A percentile compares a stretch with the other conserved stretches of the same genome.
Evolutionary conservation across 2,329 filamentous ascomycete species (phyloP).

Genomic region (Metarhizium album): DNA sequence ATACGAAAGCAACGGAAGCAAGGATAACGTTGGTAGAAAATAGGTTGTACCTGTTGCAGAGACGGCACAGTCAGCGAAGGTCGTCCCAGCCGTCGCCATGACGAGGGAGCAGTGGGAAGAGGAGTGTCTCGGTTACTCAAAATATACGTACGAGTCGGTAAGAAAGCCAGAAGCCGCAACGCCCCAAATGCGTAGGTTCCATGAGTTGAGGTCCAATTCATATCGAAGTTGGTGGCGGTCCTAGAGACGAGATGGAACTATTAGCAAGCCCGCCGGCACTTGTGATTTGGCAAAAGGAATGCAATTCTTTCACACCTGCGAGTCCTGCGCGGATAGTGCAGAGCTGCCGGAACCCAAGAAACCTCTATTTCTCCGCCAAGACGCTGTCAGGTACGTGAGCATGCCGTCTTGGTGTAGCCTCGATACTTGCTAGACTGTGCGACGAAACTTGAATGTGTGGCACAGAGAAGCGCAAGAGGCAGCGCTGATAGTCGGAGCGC

Average conservation of each 20-base stretch:
- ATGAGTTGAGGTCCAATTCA: constrained; percentile 42
- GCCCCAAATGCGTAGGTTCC: constrained; percentile 44
- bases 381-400: constrained; percentile 18
- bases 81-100: not conserved
- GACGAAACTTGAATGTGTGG: not conserved
- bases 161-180: constrained; percentile 44
- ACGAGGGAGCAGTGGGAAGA: not conserved
- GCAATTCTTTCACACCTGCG: constrained; percentile 27
- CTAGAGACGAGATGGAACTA: constrained; percentile 19
- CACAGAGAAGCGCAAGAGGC: not conserved
- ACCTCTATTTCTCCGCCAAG: constrained; percentile 32
- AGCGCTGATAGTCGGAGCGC: not conserved
- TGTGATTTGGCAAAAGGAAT: not conserved
- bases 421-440: not conserved
- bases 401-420: constrained; percentile 11
- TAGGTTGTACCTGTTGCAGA: constrained; percentile 34
- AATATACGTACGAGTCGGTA: constrained; percentile 36
- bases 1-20: constrained; percentile 41
- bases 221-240: constrained; percentile 41
- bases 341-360: constrained; percentile 41
- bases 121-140: not conserved
- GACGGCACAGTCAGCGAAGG: not conserved
- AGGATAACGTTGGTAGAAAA: constrained; percentile 45
- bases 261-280: constrained; percentile 3
- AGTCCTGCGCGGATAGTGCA: constrained; percentile 37